Evolutionary conservation across 345 rosid genomes (phyloP), one percentile per base, ranked within the genome.

Genomic region (Hypericum androsaemum): DNA sequence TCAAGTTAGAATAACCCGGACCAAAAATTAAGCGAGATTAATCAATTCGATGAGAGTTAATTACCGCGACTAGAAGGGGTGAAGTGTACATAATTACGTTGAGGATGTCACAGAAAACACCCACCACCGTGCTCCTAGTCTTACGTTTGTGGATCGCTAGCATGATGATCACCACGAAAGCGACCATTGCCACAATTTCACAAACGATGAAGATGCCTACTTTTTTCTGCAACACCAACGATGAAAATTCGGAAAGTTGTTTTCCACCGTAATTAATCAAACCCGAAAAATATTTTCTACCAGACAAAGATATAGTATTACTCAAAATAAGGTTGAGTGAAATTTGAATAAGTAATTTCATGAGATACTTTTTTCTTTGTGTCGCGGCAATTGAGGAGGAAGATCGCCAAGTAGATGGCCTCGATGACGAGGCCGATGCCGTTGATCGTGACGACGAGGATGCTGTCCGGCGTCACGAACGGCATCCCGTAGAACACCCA

Each of bases 401-500:
- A 65, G 0, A 65, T 37, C 46, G 41, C 6, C 0, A 65, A 7
- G 22, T 63, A 63, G 52, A 63, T 38, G 13, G 50, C 2, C 57
- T 63, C 61, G 3, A 63, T 6, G 2, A 6, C 60, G 11, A 65
- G 50, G 5, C 61, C 65, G 36, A 65, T 10, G n/a, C 50, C 6
- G 10, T 64, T 66, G 42, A 66, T 66, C 12, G 53, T 54, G 53
- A 50, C 47, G 0, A 66, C 61, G 9, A 60, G 70, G 22, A 38
- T 10, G 51, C 49, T 60, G 36, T 66, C 52, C 3, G 60, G 42
- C 6, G 16, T 60, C 1, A 66, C 56, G 7, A 59, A 2, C 2
- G 70, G 70, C 12, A 55, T 10, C 0, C 70, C 64, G 3, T 66
- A 66, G 37, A 54, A 28, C 5, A 66, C 14, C 70, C 70, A 66